Conservation (phyloP, 345 rosid genomes). For the Limnanthes douglasii region DNA sequence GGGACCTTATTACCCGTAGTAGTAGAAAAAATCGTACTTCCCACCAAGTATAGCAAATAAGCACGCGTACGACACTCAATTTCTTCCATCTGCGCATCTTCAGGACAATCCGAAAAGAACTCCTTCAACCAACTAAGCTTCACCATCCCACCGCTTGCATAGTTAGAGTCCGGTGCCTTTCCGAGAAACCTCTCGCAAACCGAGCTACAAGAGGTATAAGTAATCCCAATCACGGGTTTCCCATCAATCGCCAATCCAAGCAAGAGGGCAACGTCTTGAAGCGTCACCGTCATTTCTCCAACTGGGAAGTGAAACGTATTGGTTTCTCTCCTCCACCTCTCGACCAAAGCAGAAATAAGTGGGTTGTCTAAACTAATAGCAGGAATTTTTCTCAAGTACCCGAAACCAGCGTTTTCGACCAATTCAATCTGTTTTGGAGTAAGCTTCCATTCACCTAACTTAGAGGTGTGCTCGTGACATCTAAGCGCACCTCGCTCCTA, state of each 20-base stretch:
- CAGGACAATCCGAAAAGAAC: slow-evolving; percentile 57
- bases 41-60: slow-evolving; percentile 78
- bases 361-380: slow-evolving; percentile 93
- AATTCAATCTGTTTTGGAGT: slow-evolving; percentile 53
- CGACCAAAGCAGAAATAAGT: slow-evolving; percentile 81
- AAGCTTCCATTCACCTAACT: slow-evolving; percentile 85
- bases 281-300: slow-evolving; percentile 92
- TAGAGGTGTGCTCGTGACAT: slow-evolving; percentile 95
- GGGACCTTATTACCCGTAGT: slow-evolving; percentile 98
- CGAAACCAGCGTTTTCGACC: slow-evolving; percentile 86
- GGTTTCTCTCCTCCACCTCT: slow-evolving; percentile 95
- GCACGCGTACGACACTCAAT: slow-evolving; percentile 68
- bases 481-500: slow-evolving; percentile 97
- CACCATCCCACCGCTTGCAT: slow-evolving; percentile 98
- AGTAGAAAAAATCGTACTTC: slow-evolving; percentile 89
- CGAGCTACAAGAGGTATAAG: slow-evolving; percentile 53
- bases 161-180: slow-evolving; percentile 44
- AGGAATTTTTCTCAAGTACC: slow-evolving; percentile 70
- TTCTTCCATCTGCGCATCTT: slow-evolving; percentile 39
- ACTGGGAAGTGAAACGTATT: slow-evolving; percentile 77
- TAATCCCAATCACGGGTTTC: slow-evolving; percentile 81
- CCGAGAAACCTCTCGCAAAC: slow-evolving; percentile 71
- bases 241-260: slow-evolving; percentile 87
- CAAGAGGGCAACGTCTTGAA: slow-evolving; percentile 62
- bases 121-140: slow-evolving; percentile 96